phyloP scores from a whole-genome alignment of 768 basidiomycete genomes.

The Crassisporium funariophilum region DNA sequence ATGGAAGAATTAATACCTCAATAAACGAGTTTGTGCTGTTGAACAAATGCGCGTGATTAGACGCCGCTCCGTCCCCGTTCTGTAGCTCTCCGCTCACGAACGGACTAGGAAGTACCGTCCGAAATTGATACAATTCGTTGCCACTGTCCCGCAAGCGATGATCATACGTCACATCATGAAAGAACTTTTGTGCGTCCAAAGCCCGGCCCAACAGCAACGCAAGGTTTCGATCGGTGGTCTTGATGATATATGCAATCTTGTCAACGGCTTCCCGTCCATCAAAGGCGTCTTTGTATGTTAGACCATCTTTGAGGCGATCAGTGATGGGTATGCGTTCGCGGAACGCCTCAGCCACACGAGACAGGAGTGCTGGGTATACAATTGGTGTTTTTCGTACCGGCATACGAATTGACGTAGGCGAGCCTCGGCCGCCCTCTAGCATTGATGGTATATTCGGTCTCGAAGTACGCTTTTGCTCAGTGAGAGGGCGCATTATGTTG shows the following conservation, averaged over 20 bases:
- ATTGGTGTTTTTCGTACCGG: conserved; percentile 63
- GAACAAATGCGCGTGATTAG: conserved; percentile 5
- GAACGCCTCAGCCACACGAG: conserved; percentile 93
- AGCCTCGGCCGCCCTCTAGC: conserved; percentile 40
- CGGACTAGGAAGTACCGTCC: conserved; percentile 78
- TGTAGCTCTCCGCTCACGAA: conserved; percentile 79
- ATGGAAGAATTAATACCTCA: conserved; percentile 5
- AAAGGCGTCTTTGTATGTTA: conserved; percentile 95
- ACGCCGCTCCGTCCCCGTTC: conserved; percentile 15
- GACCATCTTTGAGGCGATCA: conserved; percentile 90
- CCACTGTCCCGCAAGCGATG: conserved; percentile 90
- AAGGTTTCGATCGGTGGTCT: conserved; percentile 95
- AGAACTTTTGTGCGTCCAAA: conserved; percentile 97
- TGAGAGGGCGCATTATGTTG: conserved; percentile 47
- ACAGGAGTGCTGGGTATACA: conserved; percentile 95
- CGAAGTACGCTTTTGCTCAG: conserved; percentile 39
- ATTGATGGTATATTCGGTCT: conserved; percentile 30
- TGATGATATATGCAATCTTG: conserved; percentile 97
- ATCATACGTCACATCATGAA: conserved; percentile 99
- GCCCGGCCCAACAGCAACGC: conserved; percentile 94
- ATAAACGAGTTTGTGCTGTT: conserved; percentile 10
- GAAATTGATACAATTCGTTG: conserved; percentile 92
- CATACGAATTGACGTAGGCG: conserved; percentile 41
- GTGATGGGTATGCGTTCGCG: conserved; percentile 73
- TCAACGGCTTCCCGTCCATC: conserved; percentile 97